Base-by-base conservation (phyloP, 768 basidiomycete genomes). In the Galerina marginata region DNA sequence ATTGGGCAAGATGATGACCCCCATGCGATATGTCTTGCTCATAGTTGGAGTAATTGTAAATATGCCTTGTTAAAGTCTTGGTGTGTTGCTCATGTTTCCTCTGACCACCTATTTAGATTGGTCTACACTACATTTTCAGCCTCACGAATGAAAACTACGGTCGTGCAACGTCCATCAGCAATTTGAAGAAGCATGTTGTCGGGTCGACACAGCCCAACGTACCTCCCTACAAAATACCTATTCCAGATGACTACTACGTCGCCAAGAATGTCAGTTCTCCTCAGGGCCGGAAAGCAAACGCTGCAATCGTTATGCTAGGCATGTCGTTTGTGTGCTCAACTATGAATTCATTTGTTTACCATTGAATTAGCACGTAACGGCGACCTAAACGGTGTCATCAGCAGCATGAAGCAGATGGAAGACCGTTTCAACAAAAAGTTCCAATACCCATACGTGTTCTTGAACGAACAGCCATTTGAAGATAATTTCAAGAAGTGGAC, bases 351-450 rank as follows among this genome's bases (percentile, higher is more conserved):
- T 20, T 26, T 33, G 26, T 36, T 29, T 38, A 45, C 44, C 50
- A 15, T 45, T 23, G n/a, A 29, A 25, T 33, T 38, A 85, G 88
- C 86, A 4, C 80, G 88, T 2, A 89, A 89, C 69, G 72, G 79
- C 45, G 87, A 89, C 70, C 69, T 88, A 57, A 77, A 80, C 52
- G 85, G 86, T 5, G 83, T 91, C 54, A 67, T 87, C 42, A 82
- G 78, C 63, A 89, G 86, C 64, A 81, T 92, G 74, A 86, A 88
- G 68, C 86, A 89, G 71, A 82, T 92, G 75, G 96, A 99, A 75
- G 90, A 93, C 69, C 79, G 90, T 42, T 97, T 97, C 79, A 99
- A 99, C 81, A 85, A 86, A 61, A 89, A 90, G 71, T 95, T 88
- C 67, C 78, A 76, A 23, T 96, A 96, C 72, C 91, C 92, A 14